Conservation (phyloP, 805 yeast genomes). For the Sungouiella thailandica region DNA sequence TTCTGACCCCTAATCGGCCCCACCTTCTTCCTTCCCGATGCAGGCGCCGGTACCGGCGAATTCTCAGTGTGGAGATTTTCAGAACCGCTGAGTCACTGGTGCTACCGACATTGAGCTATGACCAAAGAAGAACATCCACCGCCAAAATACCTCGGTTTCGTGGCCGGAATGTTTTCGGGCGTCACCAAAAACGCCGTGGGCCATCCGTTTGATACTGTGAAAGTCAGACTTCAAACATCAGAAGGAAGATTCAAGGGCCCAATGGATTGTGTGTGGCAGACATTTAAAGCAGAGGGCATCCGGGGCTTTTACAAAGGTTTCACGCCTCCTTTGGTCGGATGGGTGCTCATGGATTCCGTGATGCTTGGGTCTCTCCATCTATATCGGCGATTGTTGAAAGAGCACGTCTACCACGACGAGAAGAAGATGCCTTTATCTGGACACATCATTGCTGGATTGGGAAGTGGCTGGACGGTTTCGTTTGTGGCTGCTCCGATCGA, state of each 20-base stretch:
- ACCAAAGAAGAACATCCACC: conserved; percentile 23
- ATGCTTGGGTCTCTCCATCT: conserved; percentile 84
- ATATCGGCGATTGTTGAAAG: conserved; percentile 64
- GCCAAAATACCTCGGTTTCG: conserved; percentile 64
- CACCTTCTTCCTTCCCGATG: not conserved
- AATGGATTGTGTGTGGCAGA: conserved; percentile 70
- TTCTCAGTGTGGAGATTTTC: too few species aligned
- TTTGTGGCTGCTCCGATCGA: conserved; percentile 96
- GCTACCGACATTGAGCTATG: conserved; percentile 1
- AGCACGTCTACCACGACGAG: conserved; percentile 56
- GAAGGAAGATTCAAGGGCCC: conserved; percentile 69
- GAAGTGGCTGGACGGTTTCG: conserved; percentile 91
- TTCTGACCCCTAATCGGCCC: not conserved
- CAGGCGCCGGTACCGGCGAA: conserved; percentile 3
- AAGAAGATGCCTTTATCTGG: conserved; percentile 68
- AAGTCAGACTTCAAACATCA: conserved; percentile 75
- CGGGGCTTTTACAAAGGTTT: conserved; percentile 84
- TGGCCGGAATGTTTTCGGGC: conserved; percentile 87
- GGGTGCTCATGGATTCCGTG: conserved; percentile 91
- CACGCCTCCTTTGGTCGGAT: conserved; percentile 88
- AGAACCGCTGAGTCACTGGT: conserved; percentile 1
- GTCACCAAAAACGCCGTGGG: conserved; percentile 85
- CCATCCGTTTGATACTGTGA: conserved; percentile 89
- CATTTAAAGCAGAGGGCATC: conserved; percentile 69
- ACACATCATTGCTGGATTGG: conserved; percentile 66